phyloP scores from a whole-genome alignment of 306 rosid species.

The Prunus mongolica region DNA sequence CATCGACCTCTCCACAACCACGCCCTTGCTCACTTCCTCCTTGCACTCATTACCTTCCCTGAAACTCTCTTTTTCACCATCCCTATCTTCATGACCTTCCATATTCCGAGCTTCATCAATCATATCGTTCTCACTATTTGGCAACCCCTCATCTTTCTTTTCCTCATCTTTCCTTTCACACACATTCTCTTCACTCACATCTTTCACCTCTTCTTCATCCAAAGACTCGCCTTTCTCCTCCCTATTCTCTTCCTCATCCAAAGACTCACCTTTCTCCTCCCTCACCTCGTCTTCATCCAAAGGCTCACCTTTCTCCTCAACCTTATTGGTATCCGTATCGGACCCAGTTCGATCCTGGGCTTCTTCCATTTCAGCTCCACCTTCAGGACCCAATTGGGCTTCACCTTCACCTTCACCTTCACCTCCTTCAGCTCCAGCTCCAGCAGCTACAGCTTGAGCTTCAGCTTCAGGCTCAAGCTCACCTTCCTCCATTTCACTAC shows the following conservation, averaged over 20 bases:
- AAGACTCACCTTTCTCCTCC: no score
- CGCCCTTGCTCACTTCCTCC: conserved; percentile 16
- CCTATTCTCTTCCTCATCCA: conserved; percentile 23
- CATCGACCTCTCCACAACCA: conserved; percentile 23
- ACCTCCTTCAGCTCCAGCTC: background rate
- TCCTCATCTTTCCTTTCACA: conserved; percentile 27
- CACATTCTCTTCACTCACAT: conserved; percentile 10
- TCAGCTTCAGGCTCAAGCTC: conserved; percentile 20
- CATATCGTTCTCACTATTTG: conserved; percentile 26
- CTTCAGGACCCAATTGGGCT: conserved; percentile 19
- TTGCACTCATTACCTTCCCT: conserved; percentile 28
- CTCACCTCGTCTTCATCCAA: conserved; percentile 21
- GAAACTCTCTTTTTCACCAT: conserved; percentile 21
- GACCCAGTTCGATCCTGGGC: background rate
- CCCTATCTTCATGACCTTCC: conserved; percentile 16
- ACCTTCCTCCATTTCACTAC: conserved; percentile 22
- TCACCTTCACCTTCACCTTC: conserved; percentile 1
- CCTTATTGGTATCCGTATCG: conserved; percentile 24
- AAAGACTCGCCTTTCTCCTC: conserved; percentile 19
- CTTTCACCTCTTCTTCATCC: conserved; percentile 23
- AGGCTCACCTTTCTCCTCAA: conserved; percentile 22
- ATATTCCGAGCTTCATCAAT: conserved; percentile 4
- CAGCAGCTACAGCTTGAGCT: conserved; percentile 8
- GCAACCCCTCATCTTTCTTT: conserved; percentile 26
- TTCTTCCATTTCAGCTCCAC: conserved; percentile 26